Conservation (phyloP, 1,284 basidiomycete genomes). For the Inonotus obliquus region DNA sequence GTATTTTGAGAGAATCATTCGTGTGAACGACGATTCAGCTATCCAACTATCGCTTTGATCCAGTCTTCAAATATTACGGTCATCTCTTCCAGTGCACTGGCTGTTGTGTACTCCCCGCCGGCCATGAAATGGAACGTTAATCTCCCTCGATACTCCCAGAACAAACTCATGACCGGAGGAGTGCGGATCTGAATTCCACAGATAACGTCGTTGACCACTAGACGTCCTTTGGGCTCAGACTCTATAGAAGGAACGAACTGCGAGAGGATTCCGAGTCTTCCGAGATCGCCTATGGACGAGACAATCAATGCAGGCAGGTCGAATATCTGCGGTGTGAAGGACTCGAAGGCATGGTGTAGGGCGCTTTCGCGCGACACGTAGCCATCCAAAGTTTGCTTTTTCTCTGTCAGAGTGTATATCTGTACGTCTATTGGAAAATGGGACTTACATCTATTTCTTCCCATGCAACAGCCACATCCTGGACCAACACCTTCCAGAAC, state of each 20-base stretch:
- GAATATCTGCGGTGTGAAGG: conserved; percentile 10
- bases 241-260: neutral
- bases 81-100: neutral
- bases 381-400: conserved; percentile 5
- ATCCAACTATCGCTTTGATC: neutral
- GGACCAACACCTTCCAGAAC: conserved; percentile 19
- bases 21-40: neutral
- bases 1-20: too few relatives aligned
- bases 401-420: neutral
- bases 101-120: conserved; percentile 14
- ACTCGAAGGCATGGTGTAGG: neutral
- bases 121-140: conserved; percentile 18
- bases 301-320: conserved; percentile 10
- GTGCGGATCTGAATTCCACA: conserved; percentile 16
- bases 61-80: conserved; percentile 6
- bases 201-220: conserved; percentile 17
- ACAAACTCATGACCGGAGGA: conserved; percentile 16
- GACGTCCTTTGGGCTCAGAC: neutral
- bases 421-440: neutral
- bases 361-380: conserved; percentile 3
- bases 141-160: conserved; percentile 18
- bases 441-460: conserved; percentile 16
- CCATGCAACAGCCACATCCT: conserved; percentile 17
- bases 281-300: conserved; percentile 21
- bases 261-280: conserved; percentile 11